Evolutionary conservation across 768 basidiomycete species (phyloP), one percentile per base, ranked within the genome.

Genomic region (Lepiota brunneoincarnata): DNA sequence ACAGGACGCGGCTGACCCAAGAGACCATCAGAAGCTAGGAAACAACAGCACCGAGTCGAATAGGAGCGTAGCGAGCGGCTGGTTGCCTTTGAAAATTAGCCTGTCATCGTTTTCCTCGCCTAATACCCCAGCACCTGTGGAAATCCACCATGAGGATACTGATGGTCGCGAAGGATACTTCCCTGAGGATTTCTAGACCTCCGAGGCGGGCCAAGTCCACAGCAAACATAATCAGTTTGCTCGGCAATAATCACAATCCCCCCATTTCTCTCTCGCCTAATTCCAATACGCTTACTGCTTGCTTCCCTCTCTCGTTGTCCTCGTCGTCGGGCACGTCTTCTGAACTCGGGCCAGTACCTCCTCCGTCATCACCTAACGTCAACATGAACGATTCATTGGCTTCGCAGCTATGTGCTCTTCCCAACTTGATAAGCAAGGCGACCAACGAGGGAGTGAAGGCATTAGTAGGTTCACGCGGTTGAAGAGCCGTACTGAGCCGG

Each of bases 251-350:
- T 38, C 23, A 17, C 34, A 24, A 44, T 24, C 14, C 24, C 4
- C 7, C 15, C 9, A 21, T 21, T 9, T n/a, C 26, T 21, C 18
- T 34, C 38, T 37, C 23, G 26, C 6, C 6, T 40, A 34, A 14
- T 42, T 42, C 51, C 7, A 47, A 40, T 31, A 7, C 43, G 24
- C 54, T 12, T 7, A 43, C 21, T 18, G 41, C 53, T 9, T 36
- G 53, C 14, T 41, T 24, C 20, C 28, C 53, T 20, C 53, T 42
- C 7, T 54, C 58, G 11, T 38, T 57, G n/a, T 59, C 55, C 31
- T 43, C 51, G 11, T 36, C 59, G 3, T 57, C 55, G 17, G 12
- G 52, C 24, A 15, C 45, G 18, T 28, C 53, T 23, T 24, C 14
- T 9, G 18, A 15, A 31, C 34, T 34, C 11, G 20, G 17, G 28